Base-by-base conservation (phyloP, 176 grass and related monocot genomes). In the Carex pumila region DNA sequence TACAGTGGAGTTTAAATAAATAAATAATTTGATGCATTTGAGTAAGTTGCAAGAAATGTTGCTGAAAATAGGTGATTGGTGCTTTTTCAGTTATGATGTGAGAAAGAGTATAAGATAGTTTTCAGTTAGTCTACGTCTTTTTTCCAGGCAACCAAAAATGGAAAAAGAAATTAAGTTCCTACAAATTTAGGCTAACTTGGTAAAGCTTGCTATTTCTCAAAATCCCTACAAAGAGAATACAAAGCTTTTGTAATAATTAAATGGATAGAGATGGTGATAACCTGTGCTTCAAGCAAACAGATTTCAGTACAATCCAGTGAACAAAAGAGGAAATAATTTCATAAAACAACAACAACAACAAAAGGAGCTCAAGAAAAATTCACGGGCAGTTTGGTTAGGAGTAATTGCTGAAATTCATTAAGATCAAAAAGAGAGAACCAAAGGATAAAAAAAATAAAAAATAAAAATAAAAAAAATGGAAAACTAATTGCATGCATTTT, bases 41-140 rank as follows among this genome's bases (percentile, higher is more conserved):
- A 83, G 81, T 69, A 45, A 69, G 61, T 54, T 83, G 19, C 17
- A 83, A 83, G 43, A 83, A 67, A 82, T 82, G 61, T 52, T 18
- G 37, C 22, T 82, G 39, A 22, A 63, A 80, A 61, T 12, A 81
- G 7, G 13, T 78, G 29, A 13, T 4, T 56, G 49, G 52, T 56
- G 73, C 10, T n/a, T 78, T 78, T 78, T 36, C 49, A 78, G 73
- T 78, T 56, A 17, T 78, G 52, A 57, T 56, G 71, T 34, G 73
- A 18, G 73, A 34, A 14, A 78, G 6, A 69, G 15, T 25, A 21
- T 31, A 50, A 45, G 31, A 55, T 53, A 7, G 5, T 71, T 62
- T 43, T n/a, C 37, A 71, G 22, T 78, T 55, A 56, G 73, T 34
- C 47, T 17, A 57, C 73, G 61, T 81, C 79, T 81, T 43, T 63